Evolutionary conservation across 106 monocot genomes (phyloP).

Genomic region (Apostasia ramifera): DNA sequence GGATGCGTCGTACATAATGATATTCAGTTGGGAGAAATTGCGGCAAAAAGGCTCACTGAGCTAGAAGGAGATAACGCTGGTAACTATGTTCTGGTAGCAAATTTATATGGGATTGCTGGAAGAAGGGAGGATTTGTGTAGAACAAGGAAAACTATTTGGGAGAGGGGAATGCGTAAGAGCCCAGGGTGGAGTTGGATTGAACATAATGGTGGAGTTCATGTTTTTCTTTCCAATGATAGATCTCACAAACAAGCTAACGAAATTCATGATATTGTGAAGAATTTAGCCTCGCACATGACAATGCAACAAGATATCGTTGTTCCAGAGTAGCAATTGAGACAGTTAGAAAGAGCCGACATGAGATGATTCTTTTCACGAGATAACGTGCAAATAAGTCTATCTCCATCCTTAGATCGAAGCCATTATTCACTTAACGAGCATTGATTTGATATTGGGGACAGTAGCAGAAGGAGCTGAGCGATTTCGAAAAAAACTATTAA

Average conservation of each 20-base stretch:
- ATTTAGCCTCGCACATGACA: slow-evolving; percentile 24
- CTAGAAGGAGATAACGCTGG: slow-evolving; percentile 30
- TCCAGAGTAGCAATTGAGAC: background rate
- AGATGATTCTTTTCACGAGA: too few relatives aligned
- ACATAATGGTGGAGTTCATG: slow-evolving; percentile 22
- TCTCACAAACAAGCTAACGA: slow-evolving; percentile 23
- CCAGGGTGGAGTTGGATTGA: slow-evolving; percentile 66
- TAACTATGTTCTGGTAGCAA: slow-evolving; percentile 41
- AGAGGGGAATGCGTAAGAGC: slow-evolving; percentile 32
- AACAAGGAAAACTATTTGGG: slow-evolving; percentile 20
- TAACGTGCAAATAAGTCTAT: too few relatives aligned
- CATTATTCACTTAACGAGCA: too few relatives aligned
- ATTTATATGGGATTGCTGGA: slow-evolving; percentile 35
- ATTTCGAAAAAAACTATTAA: too few relatives aligned
- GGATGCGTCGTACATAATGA: slow-evolving; percentile 32
- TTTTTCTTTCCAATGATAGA: slow-evolving; percentile 40
- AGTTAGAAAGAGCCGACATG: too few relatives aligned
- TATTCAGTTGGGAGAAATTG: slow-evolving; percentile 36
- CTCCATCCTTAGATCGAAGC: too few relatives aligned
- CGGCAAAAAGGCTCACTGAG: slow-evolving; percentile 27
- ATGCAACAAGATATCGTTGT: slow-evolving; percentile 1
- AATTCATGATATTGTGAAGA: slow-evolving; percentile 25
- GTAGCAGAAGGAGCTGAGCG: too few relatives aligned
- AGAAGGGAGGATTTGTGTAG: slow-evolving; percentile 22
- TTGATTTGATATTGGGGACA: too few relatives aligned